Evolutionary conservation across 257 asterid genomes (phyloP), one percentile per base, ranked within the genome.

Genomic region (Scutellaria barbata): DNA sequence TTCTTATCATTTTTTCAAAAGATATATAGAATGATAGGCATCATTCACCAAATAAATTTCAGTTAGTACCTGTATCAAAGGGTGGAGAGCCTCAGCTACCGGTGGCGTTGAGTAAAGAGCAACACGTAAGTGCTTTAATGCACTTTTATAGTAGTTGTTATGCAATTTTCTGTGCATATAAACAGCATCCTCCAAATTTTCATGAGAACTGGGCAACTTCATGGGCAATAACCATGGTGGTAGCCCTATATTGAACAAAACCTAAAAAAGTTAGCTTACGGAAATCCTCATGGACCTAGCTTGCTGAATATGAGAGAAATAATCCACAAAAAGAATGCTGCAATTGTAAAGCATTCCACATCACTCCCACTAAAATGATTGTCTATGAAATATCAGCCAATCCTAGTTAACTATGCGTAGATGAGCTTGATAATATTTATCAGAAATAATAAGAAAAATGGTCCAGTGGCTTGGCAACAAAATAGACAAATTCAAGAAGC

Each of bases 201-300:
- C 92, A 83, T 78, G 73, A 74, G 86, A 81, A 72, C 39, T 45
- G 43, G 92, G 91, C 70, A 89, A 73, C 59, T 85, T 83, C 75
- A 89, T 62, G 81, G 99, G 97, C 85, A 94, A 77, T 40, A 91
- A 66, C 96, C 96, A 89, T 61, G 88, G 79, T 17, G 96, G 96
- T 55, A 91, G 81, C 74, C 95, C 97, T 93, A 70, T 18, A 69
- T 16, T 52, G 13, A 70, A 68, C 65, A 71, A 66, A 54, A 60
- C 52, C 12, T 42, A 37, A 50, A 65, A 37, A 30, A 41, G 42
- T 76, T 61, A 51, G 84, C 64, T 59, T 68, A 52, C 17, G 17
- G 30, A 74, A 51, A 68, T 30, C 10, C 64, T 58, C 65, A 71
- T 62, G 66, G 62, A 16, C 47, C 40, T 56, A 30, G 48, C 71